These are phyloP conservation scores for Massariosphaeria phaeospora DNA, from an alignment of 495 filamentous ascomycete genomes.

Conservation along the genomic window DNA sequence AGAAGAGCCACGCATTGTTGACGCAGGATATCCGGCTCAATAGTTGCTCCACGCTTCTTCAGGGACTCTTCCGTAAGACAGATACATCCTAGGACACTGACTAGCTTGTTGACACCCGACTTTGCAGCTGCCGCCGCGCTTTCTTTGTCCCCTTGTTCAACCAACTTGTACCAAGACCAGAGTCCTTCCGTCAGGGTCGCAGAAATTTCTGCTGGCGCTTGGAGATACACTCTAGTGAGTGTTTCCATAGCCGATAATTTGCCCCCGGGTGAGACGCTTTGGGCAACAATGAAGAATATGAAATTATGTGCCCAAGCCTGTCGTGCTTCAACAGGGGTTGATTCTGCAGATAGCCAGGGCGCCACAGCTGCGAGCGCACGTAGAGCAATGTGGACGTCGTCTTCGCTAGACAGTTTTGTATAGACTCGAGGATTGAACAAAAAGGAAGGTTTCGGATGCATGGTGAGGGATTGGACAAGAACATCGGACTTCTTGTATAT, in stretches of 20 bases:
- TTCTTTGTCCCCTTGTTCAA: slow-evolving; percentile 69
- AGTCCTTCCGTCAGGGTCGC: slow-evolving; percentile 61
- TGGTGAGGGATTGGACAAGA: slow-evolving; percentile 55
- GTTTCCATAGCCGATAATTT: slow-evolving; percentile 55
- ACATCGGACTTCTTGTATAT: slow-evolving; percentile 57
- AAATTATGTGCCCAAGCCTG: slow-evolving; percentile 75
- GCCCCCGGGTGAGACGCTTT: slow-evolving; percentile 51
- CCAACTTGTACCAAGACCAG: slow-evolving; percentile 73
- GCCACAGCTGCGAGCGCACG: slow-evolving; percentile 63
- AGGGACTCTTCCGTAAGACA: slow-evolving; percentile 50
- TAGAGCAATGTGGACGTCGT: slow-evolving; percentile 72
- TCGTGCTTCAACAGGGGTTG: slow-evolving; percentile 21
- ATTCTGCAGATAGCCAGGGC: slow-evolving; percentile 34
- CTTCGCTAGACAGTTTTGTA: slow-evolving; percentile 63
- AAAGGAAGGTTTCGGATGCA: slow-evolving; percentile 74
- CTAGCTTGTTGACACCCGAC: slow-evolving; percentile 54
- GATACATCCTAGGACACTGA: slow-evolving; percentile 65
- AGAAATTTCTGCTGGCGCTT: slow-evolving; percentile 51
- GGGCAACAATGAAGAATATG: slow-evolving; percentile 67
- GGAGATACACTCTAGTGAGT: slow-evolving; percentile 56
- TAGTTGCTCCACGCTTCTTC: slow-evolving; percentile 38
- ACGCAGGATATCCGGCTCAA: slow-evolving; percentile 35
- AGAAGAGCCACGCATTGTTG: slow-evolving; percentile 64
- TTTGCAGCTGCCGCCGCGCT: slow-evolving; percentile 65
- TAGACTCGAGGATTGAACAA: slow-evolving; percentile 79